Evolutionary conservation across 2,329 filamentous ascomycete species (phyloP).

Genomic region (Diaporthe longicolla): DNA sequence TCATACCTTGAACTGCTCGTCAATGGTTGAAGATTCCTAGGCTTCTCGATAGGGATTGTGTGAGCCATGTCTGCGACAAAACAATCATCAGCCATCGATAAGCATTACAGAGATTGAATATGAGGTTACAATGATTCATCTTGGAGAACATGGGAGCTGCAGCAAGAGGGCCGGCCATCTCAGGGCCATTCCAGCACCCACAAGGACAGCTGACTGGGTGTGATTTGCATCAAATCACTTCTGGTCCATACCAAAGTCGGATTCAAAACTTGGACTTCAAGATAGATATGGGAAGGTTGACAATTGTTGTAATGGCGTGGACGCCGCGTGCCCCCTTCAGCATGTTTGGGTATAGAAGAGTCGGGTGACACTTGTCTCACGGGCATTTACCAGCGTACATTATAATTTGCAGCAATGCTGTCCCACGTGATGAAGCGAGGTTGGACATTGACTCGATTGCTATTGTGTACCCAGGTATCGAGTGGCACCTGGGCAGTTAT

Average conservation of each 20-base stretch:
- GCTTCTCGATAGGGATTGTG: not conserved
- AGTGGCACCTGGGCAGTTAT: not conserved
- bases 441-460: not conserved
- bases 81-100: not conserved
- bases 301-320: not conserved
- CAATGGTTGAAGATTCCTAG: not conserved
- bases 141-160: not conserved
- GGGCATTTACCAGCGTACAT: not conserved
- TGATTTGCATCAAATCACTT: too few species aligned
- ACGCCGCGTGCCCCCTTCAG: not conserved
- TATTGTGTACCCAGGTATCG: not conserved
- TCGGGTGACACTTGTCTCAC: not conserved
- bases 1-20: too few species aligned
- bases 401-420: conserved; percentile 21
- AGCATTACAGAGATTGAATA: not conserved
- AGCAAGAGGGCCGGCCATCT: not conserved
- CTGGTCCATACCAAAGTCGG: not conserved
- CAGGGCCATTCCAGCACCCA: not conserved
- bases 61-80: not conserved
- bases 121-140: not conserved
- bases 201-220: not conserved
- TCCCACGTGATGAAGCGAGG: conserved; percentile 22
- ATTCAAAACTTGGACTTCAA: not conserved
- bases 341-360: not conserved
- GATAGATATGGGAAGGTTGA: not conserved